Percentiles rank a stretch among this genome's conserved stretches.
Evolutionary conservation across 345 rosid species (phyloP).

Genomic region (Clarkia xantiana): DNA sequence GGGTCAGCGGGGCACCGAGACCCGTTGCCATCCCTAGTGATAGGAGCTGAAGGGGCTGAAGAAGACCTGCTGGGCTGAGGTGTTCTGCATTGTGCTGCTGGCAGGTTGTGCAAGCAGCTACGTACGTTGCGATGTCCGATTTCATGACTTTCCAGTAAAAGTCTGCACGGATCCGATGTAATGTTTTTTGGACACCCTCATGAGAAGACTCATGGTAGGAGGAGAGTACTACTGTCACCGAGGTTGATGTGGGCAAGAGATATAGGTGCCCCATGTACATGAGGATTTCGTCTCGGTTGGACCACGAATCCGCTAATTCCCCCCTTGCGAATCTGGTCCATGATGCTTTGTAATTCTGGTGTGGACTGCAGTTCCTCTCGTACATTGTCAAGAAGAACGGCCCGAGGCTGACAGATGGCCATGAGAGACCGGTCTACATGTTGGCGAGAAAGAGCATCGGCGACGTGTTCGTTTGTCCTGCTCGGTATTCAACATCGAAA

Average conservation of each 20-base stretch:
- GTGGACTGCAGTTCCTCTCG: neutral
- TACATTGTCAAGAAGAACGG: neutral
- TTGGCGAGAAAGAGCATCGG: neutral
- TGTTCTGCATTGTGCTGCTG: neutral
- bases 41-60: constrained; percentile 3
- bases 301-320: too few relatives aligned
- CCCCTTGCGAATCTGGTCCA: too few relatives aligned
- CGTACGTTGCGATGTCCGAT: neutral
- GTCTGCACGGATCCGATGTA: too few relatives aligned
- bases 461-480: neutral
- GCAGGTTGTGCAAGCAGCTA: neutral
- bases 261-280: neutral
- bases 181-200: too few relatives aligned
- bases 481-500: neutral
- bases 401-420: neutral
- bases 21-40: too few relatives aligned
- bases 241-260: neutral
- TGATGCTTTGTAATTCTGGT: too few relatives aligned
- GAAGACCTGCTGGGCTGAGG: neutral
- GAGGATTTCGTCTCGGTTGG: too few relatives aligned
- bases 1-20: too few relatives aligned
- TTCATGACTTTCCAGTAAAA: constrained; percentile 2
- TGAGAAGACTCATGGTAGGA: too few relatives aligned
- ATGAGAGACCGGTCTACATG: neutral
- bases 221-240: neutral